Evolutionary conservation across 352 stramenopile species (phyloP).

Genomic region (Pilasporangium apinafurcum): DNA sequence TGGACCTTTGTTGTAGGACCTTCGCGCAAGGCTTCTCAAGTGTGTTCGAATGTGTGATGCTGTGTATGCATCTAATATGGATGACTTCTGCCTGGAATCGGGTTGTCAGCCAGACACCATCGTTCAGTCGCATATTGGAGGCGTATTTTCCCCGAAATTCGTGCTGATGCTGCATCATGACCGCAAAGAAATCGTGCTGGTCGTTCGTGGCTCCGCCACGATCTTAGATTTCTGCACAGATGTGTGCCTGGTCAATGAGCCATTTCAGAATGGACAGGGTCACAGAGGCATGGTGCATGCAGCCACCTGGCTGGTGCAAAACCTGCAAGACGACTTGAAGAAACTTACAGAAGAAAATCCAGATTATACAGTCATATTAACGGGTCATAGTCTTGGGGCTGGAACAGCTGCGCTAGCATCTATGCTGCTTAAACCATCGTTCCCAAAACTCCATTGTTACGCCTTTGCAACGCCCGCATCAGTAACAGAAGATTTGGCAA

Average conservation of each 20-base stretch:
- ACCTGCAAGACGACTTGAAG: slow-evolving; percentile 42
- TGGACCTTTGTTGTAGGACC: slow-evolving; percentile 5
- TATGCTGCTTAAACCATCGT: slow-evolving; percentile 34
- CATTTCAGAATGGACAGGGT: slow-evolving; percentile 56
- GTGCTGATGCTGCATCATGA: slow-evolving; percentile 56
- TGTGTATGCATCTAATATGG: slow-evolving; percentile 52
- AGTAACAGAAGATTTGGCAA: slow-evolving; percentile 55
- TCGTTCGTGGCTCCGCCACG: slow-evolving; percentile 59
- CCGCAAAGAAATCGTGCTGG: slow-evolving; percentile 46
- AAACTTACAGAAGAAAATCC: slow-evolving; percentile 30
- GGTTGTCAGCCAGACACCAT: slow-evolving; percentile 26
- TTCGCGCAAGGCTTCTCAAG: slow-evolving; percentile 9
- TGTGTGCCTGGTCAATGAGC: slow-evolving; percentile 70
- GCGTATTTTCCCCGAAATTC: slow-evolving; percentile 78
- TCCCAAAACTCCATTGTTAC: slow-evolving; percentile 51
- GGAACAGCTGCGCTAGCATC: slow-evolving; percentile 57
- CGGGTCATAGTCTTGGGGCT: slow-evolving; percentile 69
- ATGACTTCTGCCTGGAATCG: slow-evolving; percentile 50
- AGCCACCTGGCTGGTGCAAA: slow-evolving; percentile 55
- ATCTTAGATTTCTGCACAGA: slow-evolving; percentile 82
- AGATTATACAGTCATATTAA: slow-evolving; percentile 51
- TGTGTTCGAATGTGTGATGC: slow-evolving; percentile 48
- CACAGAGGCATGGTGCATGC: slow-evolving; percentile 82
- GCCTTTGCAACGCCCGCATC: slow-evolving; percentile 68
- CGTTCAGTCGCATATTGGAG: slow-evolving; percentile 42